Conservation (phyloP, 1,139 yeast species). For the Yamadazyma buinensis region DNA sequence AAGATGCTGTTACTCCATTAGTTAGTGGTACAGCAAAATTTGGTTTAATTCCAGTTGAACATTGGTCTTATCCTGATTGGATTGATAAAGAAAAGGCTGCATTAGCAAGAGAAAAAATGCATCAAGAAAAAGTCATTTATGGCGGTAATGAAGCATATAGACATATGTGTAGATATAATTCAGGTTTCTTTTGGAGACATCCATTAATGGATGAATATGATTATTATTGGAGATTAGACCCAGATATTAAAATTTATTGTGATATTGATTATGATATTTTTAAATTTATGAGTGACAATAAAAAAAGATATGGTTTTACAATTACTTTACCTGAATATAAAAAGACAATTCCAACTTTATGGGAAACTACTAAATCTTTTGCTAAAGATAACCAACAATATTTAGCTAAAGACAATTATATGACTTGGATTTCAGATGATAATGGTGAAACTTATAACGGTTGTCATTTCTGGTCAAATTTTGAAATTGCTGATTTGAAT, state of each 20-base stretch:
- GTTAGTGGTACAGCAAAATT: constrained; percentile 41
- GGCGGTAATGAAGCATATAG: constrained; percentile 62
- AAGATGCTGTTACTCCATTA: constrained; percentile 27
- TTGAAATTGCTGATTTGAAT: constrained; percentile 71
- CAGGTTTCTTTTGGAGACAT: constrained; percentile 86
- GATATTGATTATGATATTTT: constrained; percentile 81
- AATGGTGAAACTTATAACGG: constrained; percentile 65
- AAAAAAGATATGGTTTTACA: constrained; percentile 74
- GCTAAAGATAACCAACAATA: constrained; percentile 62
- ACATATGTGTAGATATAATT: constrained; percentile 90
- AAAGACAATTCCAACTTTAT: constrained; percentile 75
- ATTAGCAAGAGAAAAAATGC: constrained; percentile 46
- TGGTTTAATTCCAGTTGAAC: constrained; percentile 43
- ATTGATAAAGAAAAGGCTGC: constrained; percentile 60
- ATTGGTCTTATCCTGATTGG: constrained; percentile 53
- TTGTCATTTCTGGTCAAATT: constrained; percentile 89
- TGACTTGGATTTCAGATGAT: constrained; percentile 72
- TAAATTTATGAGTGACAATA: constrained; percentile 73
- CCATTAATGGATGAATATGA: constrained; percentile 67
- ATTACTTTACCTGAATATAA: constrained; percentile 80
- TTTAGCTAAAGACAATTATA: constrained; percentile 60
- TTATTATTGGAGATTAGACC: constrained; percentile 95
- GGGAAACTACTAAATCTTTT: constrained; percentile 74
- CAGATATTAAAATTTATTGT: constrained; percentile 73
- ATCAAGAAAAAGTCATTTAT: constrained; percentile 51